A percentile compares a stretch with the other conserved stretches of the same genome.
Conservation (phyloP, 371 early-diverging fungal species). For the Synchytrium microbalum region DNA sequence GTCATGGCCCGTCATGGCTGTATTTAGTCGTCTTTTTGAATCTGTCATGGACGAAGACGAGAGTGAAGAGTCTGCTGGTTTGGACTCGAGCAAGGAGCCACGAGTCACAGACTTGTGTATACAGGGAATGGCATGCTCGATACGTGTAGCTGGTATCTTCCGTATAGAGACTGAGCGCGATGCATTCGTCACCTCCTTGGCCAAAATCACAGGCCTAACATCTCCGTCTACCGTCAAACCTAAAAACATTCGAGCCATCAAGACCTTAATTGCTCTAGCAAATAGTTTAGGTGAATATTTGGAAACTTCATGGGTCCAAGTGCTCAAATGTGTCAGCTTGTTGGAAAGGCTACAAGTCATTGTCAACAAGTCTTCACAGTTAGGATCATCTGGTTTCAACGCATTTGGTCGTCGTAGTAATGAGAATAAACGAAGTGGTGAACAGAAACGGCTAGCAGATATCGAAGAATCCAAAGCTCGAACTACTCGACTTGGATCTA, state of each 20-base stretch:
- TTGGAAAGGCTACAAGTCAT: slow-evolving; percentile 43
- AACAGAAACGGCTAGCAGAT: slow-evolving; percentile 5
- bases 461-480: not conserved
- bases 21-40: slow-evolving; percentile 43
- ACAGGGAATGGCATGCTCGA: slow-evolving; percentile 38
- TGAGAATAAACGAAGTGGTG: not conserved
- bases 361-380: slow-evolving; percentile 8
- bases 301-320: slow-evolving; percentile 43
- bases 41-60: slow-evolving; percentile 21
- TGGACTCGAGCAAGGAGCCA: slow-evolving; percentile 16
- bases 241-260: slow-evolving; percentile 44
- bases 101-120: slow-evolving; percentile 37
- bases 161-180: slow-evolving; percentile 48
- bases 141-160: slow-evolving; percentile 37
- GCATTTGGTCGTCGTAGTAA: not conserved
- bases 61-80: not conserved
- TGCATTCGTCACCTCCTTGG: slow-evolving; percentile 46
- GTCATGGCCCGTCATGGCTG: slow-evolving; percentile 43
- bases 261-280: slow-evolving; percentile 35
- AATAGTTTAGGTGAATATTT: slow-evolving; percentile 35
- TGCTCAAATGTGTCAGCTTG: slow-evolving; percentile 35
- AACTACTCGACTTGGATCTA: not conserved
- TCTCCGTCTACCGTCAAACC: slow-evolving; percentile 33
- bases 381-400: not conserved
- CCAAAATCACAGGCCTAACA: slow-evolving; percentile 39